These are phyloP conservation scores for Cutaneotrichosporon mucoides DNA, from an alignment of 1,284 basidiomycete species.

Conservation along the genomic window DNA sequence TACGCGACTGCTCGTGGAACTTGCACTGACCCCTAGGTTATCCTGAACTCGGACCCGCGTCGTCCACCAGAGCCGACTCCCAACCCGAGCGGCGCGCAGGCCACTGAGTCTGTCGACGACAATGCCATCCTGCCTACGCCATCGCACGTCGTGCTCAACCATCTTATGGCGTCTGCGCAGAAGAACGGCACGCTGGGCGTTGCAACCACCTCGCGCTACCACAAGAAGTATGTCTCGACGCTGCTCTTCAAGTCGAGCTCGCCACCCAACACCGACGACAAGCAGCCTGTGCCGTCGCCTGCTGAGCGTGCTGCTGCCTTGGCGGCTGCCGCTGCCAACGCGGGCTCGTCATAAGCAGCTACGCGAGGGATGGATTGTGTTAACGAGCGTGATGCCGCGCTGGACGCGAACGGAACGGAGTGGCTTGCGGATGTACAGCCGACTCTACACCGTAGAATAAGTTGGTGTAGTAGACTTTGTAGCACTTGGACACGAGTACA, in stretches of 20 bases:
- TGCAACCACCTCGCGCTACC: constrained; percentile 87
- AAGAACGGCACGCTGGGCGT: constrained; percentile 90
- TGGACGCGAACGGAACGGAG: background rate
- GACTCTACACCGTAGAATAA: background rate
- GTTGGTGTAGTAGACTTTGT: background rate
- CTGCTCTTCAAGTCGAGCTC: constrained; percentile 38
- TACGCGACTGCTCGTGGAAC: too few relatives aligned
- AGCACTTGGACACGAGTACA: background rate
- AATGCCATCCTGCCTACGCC: constrained; percentile 72
- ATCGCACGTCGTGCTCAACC: constrained; percentile 84
- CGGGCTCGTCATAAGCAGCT: background rate
- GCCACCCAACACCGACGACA: background rate
- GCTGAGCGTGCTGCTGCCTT: background rate
- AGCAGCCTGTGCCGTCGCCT: background rate
- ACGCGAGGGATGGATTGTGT: constrained; percentile 45
- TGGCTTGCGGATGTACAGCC: background rate
- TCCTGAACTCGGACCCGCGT: constrained; percentile 64
- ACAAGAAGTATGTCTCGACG: constrained; percentile 77
- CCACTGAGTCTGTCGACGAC: constrained; percentile 61
- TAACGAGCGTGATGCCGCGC: background rate
- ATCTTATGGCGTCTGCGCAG: constrained; percentile 80
- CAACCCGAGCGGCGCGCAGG: constrained; percentile 24
- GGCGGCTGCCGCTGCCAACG: background rate
- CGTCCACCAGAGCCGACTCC: constrained; percentile 19
- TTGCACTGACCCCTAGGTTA: constrained; percentile 56